Conservation (phyloP, 2,329 filamentous ascomycete genomes). For the Apiospora arundinis region DNA sequence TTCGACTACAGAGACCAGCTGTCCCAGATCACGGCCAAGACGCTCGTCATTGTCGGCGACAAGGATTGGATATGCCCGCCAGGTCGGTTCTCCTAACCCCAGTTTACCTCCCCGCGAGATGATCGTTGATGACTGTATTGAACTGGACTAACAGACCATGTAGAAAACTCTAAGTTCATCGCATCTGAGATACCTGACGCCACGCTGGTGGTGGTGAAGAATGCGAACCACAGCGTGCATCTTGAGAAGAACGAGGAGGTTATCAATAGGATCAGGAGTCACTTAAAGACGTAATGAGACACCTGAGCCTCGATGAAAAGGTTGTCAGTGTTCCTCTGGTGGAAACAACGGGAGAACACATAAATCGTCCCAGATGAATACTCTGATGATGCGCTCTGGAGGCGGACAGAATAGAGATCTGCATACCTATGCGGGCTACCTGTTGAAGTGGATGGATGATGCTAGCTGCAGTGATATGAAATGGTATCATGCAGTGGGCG, state of each 20-base stretch:
- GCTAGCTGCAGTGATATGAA: too few relatives aligned
- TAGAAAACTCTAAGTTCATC: conserved; percentile 42
- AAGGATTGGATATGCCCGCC: conserved; percentile 49
- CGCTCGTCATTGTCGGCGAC: conserved; percentile 45
- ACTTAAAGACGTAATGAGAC: conserved; percentile 20
- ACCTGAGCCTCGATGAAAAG: too few relatives aligned
- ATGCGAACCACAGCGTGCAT: conserved; percentile 46
- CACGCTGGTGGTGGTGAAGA: conserved; percentile 37
- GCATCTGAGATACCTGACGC: conserved; percentile 36
- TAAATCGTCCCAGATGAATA: too few relatives aligned
- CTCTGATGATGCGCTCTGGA: too few relatives aligned
- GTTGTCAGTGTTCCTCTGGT: too few relatives aligned
- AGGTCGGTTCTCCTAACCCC: conserved; percentile 29
- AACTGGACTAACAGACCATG: background rate
- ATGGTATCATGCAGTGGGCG: too few relatives aligned
- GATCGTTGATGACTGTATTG: background rate
- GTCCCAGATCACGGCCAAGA: conserved; percentile 39
- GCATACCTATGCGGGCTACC: too few relatives aligned
- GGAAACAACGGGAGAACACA: too few relatives aligned
- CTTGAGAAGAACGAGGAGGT: conserved; percentile 42
- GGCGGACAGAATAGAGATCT: too few relatives aligned
- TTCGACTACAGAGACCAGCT: conserved; percentile 45
- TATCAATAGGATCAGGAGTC: conserved; percentile 32
- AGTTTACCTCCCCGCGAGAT: background rate
- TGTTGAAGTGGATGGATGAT: too few relatives aligned